Evolutionary conservation across 352 stramenopile genomes (phyloP), one percentile per base, ranked within the genome.

Genomic region (Thalassiosira mediterranea): DNA sequence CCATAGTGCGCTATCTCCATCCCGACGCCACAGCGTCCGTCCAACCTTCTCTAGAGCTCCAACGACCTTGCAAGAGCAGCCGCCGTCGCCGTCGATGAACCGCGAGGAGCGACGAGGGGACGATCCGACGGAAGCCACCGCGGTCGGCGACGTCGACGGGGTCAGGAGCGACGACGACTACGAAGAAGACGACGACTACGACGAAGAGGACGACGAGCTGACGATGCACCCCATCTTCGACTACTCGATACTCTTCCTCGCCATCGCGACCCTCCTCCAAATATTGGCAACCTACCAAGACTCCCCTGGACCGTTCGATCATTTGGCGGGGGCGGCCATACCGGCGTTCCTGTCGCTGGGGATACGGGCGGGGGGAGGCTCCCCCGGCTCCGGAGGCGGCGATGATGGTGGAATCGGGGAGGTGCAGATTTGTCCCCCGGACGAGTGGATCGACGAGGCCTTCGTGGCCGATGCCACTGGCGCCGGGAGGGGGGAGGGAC

Each of bases 351-450:
- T 44, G 15, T 44, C 37, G 37, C 15, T 8, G 37, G 37, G 37
- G 8, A 44, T 44, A n/a, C n/a, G n/a, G n/a, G n/a, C n/a, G n/a
- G n/a, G n/a, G n/a, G n/a, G n/a, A n/a, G n/a, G n/a, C n/a, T n/a
- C n/a, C 37, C 8, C 8, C 37, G 15, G 37, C 37, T 51, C 83
- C 87, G 34, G 81, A 88, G 23, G 75, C 87, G 77, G 87, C 84
- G 84, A 47, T 28, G 52, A 61, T 28, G 52, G 40, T 13, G n/a
- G 19, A 28, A 28, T 10, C 2, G 40, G 26, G 32, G 52, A 61
- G 11, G 52, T 19, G 3, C 34, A 46, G 52, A 61, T 28, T 26
- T 61, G 52, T 2, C 52, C 52, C 13, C 52, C 52, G n/a, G 52
- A 61, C 40, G 17, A 23, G 0, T 61, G 32, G 4, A 3, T 61